A percentile compares a stretch with the other conserved stretches of the same genome.
Conservation (phyloP, 2,329 filamentous ascomycete species). For the Lasiodiplodia gonubiensis region DNA sequence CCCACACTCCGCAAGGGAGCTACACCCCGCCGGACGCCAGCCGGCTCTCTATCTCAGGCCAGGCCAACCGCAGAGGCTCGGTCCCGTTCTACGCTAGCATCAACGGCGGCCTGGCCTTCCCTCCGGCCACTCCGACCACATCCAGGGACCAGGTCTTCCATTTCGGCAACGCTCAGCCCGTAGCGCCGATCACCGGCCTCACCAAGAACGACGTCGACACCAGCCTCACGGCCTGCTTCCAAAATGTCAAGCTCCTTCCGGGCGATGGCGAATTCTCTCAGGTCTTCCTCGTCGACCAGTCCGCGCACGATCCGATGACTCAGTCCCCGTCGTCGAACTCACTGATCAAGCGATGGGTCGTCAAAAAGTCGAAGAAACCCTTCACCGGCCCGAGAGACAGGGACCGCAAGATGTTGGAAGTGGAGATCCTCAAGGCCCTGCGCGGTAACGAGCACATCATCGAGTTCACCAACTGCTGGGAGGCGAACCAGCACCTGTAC, state of each 20-base stretch:
- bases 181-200: slow-evolving; percentile 66
- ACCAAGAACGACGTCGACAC: slow-evolving; percentile 77
- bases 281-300: slow-evolving; percentile 78
- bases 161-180: slow-evolving; percentile 65
- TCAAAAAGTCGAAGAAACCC: slow-evolving; percentile 88
- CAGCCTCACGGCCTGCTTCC: slow-evolving; percentile 75
- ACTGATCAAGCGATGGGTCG: slow-evolving; percentile 71
- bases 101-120: slow-evolving; percentile 55
- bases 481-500: slow-evolving; percentile 82
- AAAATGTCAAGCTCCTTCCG: slow-evolving; percentile 73
- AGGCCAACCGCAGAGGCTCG: slow-evolving; percentile 46
- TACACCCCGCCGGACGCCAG: slow-evolving; percentile 81
- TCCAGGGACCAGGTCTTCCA: slow-evolving; percentile 63
- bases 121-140: slow-evolving; percentile 83
- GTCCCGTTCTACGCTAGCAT: slow-evolving; percentile 46
- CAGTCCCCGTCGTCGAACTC: slow-evolving; percentile 36
- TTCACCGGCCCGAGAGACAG: slow-evolving; percentile 80
- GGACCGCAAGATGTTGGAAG: slow-evolving; percentile 83
- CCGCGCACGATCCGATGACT: slow-evolving; percentile 43
- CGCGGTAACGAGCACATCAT: slow-evolving; percentile 84
- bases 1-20: slow-evolving; percentile 79
- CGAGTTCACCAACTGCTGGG: slow-evolving; percentile 85
- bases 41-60: slow-evolving; percentile 77
- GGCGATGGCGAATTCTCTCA: slow-evolving; percentile 93
- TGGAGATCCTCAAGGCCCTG: slow-evolving; percentile 76